Evolutionary conservation across 2,329 filamentous ascomycete species (phyloP), one percentile per base, ranked within the genome.

Genomic region (Daldinia eschscholtzii): DNA sequence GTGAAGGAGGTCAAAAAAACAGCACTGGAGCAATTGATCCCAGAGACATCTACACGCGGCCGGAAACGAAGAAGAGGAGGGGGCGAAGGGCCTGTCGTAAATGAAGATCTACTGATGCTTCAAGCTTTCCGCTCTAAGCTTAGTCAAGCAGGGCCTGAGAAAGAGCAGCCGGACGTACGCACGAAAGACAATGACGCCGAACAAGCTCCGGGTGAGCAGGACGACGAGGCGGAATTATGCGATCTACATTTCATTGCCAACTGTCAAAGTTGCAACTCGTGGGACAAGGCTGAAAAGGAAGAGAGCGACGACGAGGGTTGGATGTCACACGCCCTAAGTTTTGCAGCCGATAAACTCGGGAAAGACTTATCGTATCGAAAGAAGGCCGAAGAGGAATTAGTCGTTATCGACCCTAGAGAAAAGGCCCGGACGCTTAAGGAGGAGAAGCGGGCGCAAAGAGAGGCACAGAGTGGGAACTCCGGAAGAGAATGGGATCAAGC

Each of bases 191-290:
- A 71, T 4, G 76, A 72, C 28, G 73, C 76, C 9, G 75, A 77
- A 12, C 76, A 76, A 35, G 73, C 68, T 18, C 73, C 68, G 1
- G 71, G 42, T 33, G 73, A 77, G 68, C 85, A 86, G 18, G 90
- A 91, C 2, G 89, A 92, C 42, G 93, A 97, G 78, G 90, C 89
- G 2, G 86, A 86, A 57, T 85, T 97, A 3, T 99, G 96, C 77
- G 96, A 98, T 79, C 82, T 99, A 39, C 96, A 99, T 79, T 99
- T 98, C 80, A 97, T 99, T 70, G 92, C 92, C 56, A 93, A 97
- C 75, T 99, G 96, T 79, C 93, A 97, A 78, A 97, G 93, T 50
- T 98, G 96, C 79, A 89, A 88, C 65, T 88, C 91, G 0, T 97
- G 94, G 93, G 92, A 97, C 76, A 86, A 90, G 73, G 85, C 84